phyloP scores from a whole-genome alignment of 139 green algal species.

The Picochlorum sp. region DNA sequence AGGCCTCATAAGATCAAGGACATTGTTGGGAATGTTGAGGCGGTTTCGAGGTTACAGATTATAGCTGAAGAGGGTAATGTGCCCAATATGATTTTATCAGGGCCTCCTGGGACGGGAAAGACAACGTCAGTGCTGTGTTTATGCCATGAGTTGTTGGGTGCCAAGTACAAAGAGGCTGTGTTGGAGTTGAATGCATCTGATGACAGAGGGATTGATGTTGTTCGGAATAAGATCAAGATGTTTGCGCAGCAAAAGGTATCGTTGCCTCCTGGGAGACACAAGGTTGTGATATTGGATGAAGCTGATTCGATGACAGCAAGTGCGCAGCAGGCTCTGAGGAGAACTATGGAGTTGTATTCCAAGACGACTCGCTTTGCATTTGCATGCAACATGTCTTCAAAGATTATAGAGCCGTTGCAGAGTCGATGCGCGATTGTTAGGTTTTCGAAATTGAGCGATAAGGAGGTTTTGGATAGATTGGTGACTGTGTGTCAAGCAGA shows the following conservation, averaged over 20 bases:
- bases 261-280: slow-evolving; percentile 84
- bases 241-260: slow-evolving; percentile 98
- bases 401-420: slow-evolving; percentile 99
- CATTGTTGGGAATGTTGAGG: slow-evolving; percentile 92
- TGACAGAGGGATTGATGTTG: slow-evolving; percentile 96
- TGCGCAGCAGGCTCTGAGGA: slow-evolving; percentile 92
- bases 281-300: slow-evolving; percentile 98
- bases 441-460: slow-evolving; percentile 63
- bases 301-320: slow-evolving; percentile 92
- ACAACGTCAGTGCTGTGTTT: slow-evolving; percentile 92
- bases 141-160: slow-evolving; percentile 80
- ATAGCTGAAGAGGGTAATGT: slow-evolving; percentile 95
- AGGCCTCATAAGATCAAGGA: slow-evolving; percentile 74
- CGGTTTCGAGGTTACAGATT: slow-evolving; percentile 78
- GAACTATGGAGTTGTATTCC: slow-evolving; percentile 98
- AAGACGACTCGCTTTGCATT: slow-evolving; percentile 94
- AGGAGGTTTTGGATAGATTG: slow-evolving; percentile 80
- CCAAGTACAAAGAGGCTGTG: slow-evolving; percentile 78
- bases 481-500: slow-evolving; percentile 50
- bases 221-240: slow-evolving; percentile 99
- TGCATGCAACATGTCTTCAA: slow-evolving; percentile 91
- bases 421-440: slow-evolving; percentile 94
- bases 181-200: slow-evolving; percentile 98
- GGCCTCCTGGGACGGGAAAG: slow-evolving; percentile 94
- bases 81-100: slow-evolving; percentile 93